Percentiles rank a stretch among this genome's conserved stretches.
Conservation (phyloP, 805 yeast species). For the Kodamaea hsintzibuensis region DNA sequence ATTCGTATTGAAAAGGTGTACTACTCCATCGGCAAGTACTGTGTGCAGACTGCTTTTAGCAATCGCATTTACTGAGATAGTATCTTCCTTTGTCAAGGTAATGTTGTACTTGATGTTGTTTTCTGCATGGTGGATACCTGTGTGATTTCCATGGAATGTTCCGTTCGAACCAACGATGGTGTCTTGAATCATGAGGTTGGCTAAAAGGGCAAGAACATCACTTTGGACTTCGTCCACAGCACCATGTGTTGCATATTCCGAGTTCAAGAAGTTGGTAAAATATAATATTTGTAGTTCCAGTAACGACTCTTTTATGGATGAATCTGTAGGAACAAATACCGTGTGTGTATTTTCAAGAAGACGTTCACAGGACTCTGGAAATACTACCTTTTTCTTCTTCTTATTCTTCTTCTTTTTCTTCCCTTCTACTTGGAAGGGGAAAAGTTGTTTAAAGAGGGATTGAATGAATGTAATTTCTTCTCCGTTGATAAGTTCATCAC, state of each 20-base stretch:
- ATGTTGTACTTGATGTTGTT: slow-evolving; percentile 16
- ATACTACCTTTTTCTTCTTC: slow-evolving; percentile 8
- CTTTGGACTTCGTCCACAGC: slow-evolving; percentile 31
- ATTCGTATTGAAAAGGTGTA: slow-evolving; percentile 31
- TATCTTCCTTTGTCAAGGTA: slow-evolving; percentile 12
- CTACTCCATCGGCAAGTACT: slow-evolving; percentile 33
- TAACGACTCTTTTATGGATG: slow-evolving; percentile 24
- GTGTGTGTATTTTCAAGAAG: slow-evolving; percentile 29
- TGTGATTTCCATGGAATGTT: slow-evolving; percentile 13
- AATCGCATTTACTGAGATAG: slow-evolving; percentile 21
- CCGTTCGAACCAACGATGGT: slow-evolving; percentile 33
- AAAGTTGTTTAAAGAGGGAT: slow-evolving; percentile 29
- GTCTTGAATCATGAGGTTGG: slow-evolving; percentile 26
- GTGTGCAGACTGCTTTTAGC: slow-evolving; percentile 18
- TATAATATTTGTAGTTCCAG: slow-evolving; percentile 28
- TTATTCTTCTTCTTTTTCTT: slow-evolving; percentile 5
- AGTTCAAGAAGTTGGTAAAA: slow-evolving; percentile 19
- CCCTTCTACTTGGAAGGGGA: slow-evolving; percentile 9
- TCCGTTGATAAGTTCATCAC: slow-evolving; percentile 21
- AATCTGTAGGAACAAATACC: slow-evolving; percentile 37
- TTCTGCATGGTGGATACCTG: slow-evolving; percentile 1
- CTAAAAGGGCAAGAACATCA: slow-evolving; percentile 30
- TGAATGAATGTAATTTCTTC: slow-evolving; percentile 27
- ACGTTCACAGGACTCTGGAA: slow-evolving; percentile 24
- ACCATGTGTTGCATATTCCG: slow-evolving; percentile 27